These are phyloP conservation scores for Chamaecyparis obtusa DNA, from an alignment of 75 land plant species.

Conservation along the genomic window DNA sequence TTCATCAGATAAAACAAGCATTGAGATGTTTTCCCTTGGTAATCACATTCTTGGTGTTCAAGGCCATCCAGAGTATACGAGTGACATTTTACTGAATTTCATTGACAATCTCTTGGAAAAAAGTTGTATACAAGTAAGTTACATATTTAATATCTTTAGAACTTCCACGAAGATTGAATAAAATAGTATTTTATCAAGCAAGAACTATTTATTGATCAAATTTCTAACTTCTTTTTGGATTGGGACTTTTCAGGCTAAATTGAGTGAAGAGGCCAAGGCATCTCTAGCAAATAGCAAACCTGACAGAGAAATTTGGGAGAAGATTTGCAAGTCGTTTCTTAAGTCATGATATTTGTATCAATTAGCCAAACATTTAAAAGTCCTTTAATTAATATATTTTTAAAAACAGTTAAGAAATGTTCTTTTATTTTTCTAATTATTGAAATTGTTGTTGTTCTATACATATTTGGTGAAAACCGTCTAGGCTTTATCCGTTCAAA, in stretches of 20 bases:
- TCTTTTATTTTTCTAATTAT: too few species aligned
- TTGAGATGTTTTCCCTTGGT: conserved; percentile 67
- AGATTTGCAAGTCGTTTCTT: conserved; percentile 65
- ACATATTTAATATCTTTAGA: background rate
- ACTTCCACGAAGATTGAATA: background rate
- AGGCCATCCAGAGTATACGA: conserved; percentile 87
- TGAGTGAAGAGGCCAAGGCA: conserved; percentile 28
- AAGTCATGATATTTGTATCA: conserved; percentile 22
- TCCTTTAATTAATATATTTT: background rate
- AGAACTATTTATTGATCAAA: background rate
- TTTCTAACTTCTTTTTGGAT: background rate
- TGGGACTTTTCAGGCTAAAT: background rate
- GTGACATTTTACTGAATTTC: conserved; percentile 62
- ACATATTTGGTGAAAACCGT: too few species aligned
- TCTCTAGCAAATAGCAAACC: conserved; percentile 36
- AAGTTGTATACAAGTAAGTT: conserved; percentile 39
- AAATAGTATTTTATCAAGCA: background rate
- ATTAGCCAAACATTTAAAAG: background rate
- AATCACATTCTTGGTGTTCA: conserved; percentile 81
- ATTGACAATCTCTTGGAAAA: conserved; percentile 35
- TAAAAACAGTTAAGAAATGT: too few species aligned
- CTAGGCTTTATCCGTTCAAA: too few species aligned
- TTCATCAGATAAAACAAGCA: conserved; percentile 56
- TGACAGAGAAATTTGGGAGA: conserved; percentile 58
- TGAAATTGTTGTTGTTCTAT: too few species aligned